Base-by-base conservation (phyloP, 2,329 filamentous ascomycete genomes). In the Pestalotiopsis sp. region DNA sequence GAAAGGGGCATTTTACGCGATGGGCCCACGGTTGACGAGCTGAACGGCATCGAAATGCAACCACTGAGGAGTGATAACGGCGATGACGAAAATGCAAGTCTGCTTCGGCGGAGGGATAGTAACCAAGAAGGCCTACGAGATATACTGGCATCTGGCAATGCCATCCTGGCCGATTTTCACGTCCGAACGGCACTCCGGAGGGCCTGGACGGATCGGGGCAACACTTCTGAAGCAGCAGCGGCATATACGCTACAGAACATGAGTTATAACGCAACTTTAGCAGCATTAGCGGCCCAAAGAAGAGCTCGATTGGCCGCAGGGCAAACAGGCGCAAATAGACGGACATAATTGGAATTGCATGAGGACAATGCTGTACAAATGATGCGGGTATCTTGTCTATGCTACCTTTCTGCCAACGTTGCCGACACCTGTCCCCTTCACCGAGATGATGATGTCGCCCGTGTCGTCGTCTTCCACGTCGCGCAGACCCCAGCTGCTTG, bases 381-480 rank as follows among this genome's bases (percentile, higher is more conserved):
- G 74, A 70, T 72, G 73, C 73, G 73, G 72, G 75, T 71, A 73
- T 73, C 57, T 41, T 23, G 36, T 14, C 80, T 80, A 89, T 75
- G 87, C 87, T 76, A 98, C 92, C 83, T 98, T 98, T 77, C 95
- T 90, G 66, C 95, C 95, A 63, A 98, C 93, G 78, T 98, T 99
- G 38, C 96, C 96, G 69, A 99, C 93, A 58, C 96, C 96, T 75
- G 90, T 91, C 39, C 96, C 96, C 76, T 98, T 97, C 58, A 99
- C 92, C 73, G 94, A 97, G 74, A 99, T 86, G 70, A 97, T 87
- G 65, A 98, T 87, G 78, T 97, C 93, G 20, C 83, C 87, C 41
- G 89, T 89, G 58, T 91, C 88, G 39, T 89, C 89, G 31, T 89
- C 87, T 11, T 87, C 86, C 13, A 89, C 90, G 72, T 95, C 93